These are phyloP conservation scores for Graphiopsis chlorocephala DNA, from an alignment of 2,329 filamentous ascomycete species.

Conservation along the genomic window DNA sequence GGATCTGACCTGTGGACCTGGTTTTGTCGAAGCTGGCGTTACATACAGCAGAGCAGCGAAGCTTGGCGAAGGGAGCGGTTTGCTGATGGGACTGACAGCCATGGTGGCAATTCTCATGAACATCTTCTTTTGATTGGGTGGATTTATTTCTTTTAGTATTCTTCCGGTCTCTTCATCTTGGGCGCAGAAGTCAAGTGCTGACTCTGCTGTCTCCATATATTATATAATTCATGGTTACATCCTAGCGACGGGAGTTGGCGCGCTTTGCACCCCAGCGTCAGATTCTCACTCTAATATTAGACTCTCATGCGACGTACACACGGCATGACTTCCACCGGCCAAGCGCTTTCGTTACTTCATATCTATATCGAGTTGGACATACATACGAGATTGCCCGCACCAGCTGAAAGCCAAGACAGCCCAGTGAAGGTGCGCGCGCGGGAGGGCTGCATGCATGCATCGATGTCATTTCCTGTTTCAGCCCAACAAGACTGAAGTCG, in stretches of 20 bases:
- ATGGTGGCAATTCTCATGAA: not conserved
- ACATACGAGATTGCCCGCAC: not conserved
- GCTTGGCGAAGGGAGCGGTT: not conserved
- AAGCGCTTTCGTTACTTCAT: too few species aligned
- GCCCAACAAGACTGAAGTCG: not conserved
- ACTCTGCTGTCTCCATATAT: not conserved
- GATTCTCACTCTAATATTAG: too few species aligned
- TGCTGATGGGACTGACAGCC: not conserved
- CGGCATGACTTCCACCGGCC: too few species aligned
- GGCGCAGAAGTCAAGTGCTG: constrained; percentile 1
- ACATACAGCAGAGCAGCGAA: not conserved
- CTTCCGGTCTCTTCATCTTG: not conserved
- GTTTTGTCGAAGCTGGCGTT: constrained; percentile 41
- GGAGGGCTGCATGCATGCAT: not conserved
- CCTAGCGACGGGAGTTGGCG: too few species aligned
- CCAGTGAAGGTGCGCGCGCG: too few species aligned
- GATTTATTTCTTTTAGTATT: not conserved
- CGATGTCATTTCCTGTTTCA: not conserved
- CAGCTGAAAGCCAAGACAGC: not conserved
- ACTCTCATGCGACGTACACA: too few species aligned
- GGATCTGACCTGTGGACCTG: constrained; percentile 60
- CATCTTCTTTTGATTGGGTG: not conserved
- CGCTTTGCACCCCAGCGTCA: too few species aligned
- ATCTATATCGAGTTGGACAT: too few species aligned
- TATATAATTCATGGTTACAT: not conserved